phyloP scores from a whole-genome alignment of 768 basidiomycete species.

The Suillus occidentalis region DNA sequence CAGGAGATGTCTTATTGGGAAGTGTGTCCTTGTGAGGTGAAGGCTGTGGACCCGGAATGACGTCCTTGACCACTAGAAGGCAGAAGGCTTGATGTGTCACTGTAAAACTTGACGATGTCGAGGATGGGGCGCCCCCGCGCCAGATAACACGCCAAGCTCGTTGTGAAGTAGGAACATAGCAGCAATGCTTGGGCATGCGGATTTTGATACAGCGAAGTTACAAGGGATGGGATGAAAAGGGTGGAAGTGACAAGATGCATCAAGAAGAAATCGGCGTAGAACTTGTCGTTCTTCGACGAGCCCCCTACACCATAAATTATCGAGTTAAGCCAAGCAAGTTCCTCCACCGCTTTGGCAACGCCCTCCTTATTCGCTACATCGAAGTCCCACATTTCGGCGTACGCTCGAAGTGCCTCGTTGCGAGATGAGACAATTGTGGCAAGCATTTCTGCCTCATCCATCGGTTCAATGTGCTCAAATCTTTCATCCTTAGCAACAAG shows the following conservation, averaged over 20 bases:
- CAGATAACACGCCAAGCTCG: conserved; percentile 31
- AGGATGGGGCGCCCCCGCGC: conserved; percentile 34
- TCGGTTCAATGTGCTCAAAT: conserved; percentile 24
- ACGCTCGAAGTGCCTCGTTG: conserved; percentile 39
- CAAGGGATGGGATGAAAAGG: conserved; percentile 55
- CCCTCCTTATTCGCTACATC: conserved; percentile 36
- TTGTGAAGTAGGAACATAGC: conserved; percentile 30
- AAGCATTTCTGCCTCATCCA: conserved; percentile 33
- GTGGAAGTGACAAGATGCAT: conserved; percentile 73
- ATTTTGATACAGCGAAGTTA: conserved; percentile 34
- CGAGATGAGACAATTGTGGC: conserved; percentile 29
- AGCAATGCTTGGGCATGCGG: conserved; percentile 25
- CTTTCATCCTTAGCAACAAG: conserved; percentile 52
- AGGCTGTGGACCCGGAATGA: conserved; percentile 13
- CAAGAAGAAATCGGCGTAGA: conserved; percentile 67
- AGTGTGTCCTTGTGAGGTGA: conserved; percentile 10
- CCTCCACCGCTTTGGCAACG: conserved; percentile 56
- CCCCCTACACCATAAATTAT: conserved; percentile 64
- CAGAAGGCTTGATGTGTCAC: conserved; percentile 20
- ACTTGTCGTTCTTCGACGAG: conserved; percentile 37
- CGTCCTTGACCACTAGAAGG: conserved; percentile 6
- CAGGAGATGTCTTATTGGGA: conserved; percentile 10
- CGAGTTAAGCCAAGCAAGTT: conserved; percentile 55
- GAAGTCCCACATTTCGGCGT: conserved; percentile 48
- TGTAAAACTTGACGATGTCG: conserved; percentile 32